These are phyloP conservation scores for Phytophthora multivora DNA, from an alignment of 352 stramenopile species.

Conservation along the genomic window DNA sequence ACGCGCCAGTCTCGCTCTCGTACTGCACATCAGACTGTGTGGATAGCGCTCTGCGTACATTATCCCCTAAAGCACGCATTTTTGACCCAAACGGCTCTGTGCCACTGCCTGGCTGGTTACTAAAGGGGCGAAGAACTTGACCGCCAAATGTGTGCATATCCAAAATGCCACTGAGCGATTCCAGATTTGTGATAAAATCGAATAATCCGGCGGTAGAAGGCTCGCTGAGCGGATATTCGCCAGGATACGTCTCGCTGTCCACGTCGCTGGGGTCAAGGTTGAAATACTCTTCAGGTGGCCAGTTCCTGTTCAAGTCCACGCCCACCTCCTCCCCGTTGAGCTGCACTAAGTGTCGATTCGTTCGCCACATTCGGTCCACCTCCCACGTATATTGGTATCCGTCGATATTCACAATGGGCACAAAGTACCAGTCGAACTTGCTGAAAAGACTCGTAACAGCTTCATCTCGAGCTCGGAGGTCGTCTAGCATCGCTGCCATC, in stretches of 20 bases:
- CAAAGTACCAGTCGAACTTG: conserved; percentile 78
- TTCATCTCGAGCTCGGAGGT: conserved; percentile 32
- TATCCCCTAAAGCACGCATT: conserved; percentile 50
- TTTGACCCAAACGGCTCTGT: conserved; percentile 56
- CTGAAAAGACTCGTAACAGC: conserved; percentile 33
- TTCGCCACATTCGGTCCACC: conserved; percentile 66
- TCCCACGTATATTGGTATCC: conserved; percentile 81
- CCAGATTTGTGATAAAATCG: conserved; percentile 56
- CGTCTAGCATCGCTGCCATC: conserved; percentile 48
- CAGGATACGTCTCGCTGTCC: conserved; percentile 62
- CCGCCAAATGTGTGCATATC: conserved; percentile 72
- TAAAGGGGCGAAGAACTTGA: conserved; percentile 71
- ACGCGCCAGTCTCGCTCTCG: conserved; percentile 52
- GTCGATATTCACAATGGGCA: conserved; percentile 81
- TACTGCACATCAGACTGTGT: conserved; percentile 46
- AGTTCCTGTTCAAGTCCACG: conserved; percentile 83
- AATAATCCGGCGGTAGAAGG: conserved; percentile 51
- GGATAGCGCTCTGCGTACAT: conserved; percentile 55
- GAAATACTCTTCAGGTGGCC: conserved; percentile 61
- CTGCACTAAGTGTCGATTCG: conserved; percentile 50
- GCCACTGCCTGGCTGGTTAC: conserved; percentile 42
- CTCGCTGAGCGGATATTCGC: conserved; percentile 61
- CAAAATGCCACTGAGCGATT: conserved; percentile 51
- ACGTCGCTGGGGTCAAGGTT: conserved; percentile 46
- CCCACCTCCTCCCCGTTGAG: conserved; percentile 41